Evolutionary conservation across 768 basidiomycete genomes (phyloP), one percentile per base, ranked within the genome.

Genomic region (Suillus brevipes): DNA sequence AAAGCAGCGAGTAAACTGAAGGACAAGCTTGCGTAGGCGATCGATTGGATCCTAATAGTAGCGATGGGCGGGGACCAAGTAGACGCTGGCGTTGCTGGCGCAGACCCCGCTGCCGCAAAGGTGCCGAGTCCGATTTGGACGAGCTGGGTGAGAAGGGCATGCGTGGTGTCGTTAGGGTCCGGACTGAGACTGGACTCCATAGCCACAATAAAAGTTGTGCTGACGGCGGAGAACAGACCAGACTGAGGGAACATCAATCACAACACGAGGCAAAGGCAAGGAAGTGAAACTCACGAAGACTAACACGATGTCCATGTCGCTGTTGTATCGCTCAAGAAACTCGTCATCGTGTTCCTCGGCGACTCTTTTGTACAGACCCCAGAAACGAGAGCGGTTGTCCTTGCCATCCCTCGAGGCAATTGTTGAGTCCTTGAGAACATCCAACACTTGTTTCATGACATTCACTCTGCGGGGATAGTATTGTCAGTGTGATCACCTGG

Each of bases 231-330:
- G 38, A 69, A 69, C 18, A 68, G 57, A 47, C 67, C 64, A 42
- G 67, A 63, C 67, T 68, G 37, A 34, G 16, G 0, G 6, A 23
- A 59, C 6, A 13, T 59, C 36, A 36, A 38, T 37, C 20, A n/a
- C 28, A 37, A 38, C n/a, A 25, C 16, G 16, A 49, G 47, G 13
- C 5, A 13, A 49, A 23, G 47, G 12, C 6, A 13, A 49, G 6
- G 12, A 25, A 3, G 5, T 9, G 6, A 36, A 20, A 63, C 71
- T 28, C 47, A 72, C 71, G 47, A 72, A 72, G 56, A 72, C 61
- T 2, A 72, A 57, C 20, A 70, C 58, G 10, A 68, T 67, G 57
- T 72, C 67, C 49, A 72, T 63, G 38, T 67, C 65, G 34, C 62
- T 60, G 14, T 9, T 65, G 57, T 64, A 69, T 34, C 64, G 57